Evolutionary conservation across 148 eudicot species (phyloP), one percentile per base, ranked within the genome.

Genomic region (Rhododendron henanense): DNA sequence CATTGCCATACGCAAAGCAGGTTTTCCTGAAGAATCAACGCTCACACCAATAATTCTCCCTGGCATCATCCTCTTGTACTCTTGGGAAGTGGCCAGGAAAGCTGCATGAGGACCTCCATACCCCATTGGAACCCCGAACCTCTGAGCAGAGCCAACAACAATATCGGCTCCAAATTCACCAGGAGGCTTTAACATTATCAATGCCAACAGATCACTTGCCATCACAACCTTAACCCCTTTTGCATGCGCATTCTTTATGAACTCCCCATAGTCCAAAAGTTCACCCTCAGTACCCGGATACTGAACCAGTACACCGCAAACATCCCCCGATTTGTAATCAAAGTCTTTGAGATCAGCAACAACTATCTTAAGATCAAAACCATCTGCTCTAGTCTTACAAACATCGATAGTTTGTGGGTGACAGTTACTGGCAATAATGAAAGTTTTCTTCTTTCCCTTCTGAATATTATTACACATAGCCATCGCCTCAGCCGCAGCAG

Each of bases 71-170:
- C 99, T 95, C 94, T 96, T 96, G 84, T 96, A 96, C 90, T 96
- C 99, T 83, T 96, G 99, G 47, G 97, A 93, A 1, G 99, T 95
- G 50, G 99, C 99, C 92, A 96, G 78, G 89, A 96, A 96, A 19
- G 99, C 99, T 31, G 99, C 99, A 89, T 96, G 99, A 59, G 99
- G 99, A 45, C 99, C 99, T 37, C 99, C 99, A 89, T 96, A 96
- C 44, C 99, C 99, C 99, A 96, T 96, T 8, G 99, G 99, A 57
- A 96, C 99, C 74, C 99, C 99, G 87, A 96, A 96, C 85, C 99
- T 94, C 92, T 96, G 99, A 16, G 98, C 97, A 0, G 98, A 96
- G 45, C 99, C 99, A 75, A 96, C 96, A 63, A 95, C 99, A 53
- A 96, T 96, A 88, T 96, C 99, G 21, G 93, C 99, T 57, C 95